Evolutionary conservation across 805 yeast species (phyloP).

Genomic region (Teunomyces aglyptinius): DNA sequence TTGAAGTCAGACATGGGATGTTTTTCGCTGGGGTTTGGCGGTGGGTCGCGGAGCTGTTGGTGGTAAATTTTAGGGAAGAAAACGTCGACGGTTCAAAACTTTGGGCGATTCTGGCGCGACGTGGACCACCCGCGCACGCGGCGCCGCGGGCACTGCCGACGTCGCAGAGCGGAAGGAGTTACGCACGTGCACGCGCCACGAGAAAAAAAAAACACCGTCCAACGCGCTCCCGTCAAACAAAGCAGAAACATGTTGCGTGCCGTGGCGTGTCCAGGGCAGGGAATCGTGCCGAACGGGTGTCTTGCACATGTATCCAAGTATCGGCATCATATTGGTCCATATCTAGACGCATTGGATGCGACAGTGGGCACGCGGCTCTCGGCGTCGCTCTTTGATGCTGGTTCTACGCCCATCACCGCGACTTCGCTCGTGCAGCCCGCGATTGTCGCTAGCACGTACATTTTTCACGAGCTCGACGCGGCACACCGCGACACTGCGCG

Average conservation of each 20-base stretch:
- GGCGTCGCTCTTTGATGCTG: conserved; percentile 15
- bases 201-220: not conserved
- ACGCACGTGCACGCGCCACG: not conserved
- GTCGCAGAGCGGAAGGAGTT: not conserved
- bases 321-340: conserved; percentile 9
- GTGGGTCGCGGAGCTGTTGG: conserved; percentile 4
- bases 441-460: conserved; percentile 41
- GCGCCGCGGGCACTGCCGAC: not conserved
- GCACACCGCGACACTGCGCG: not conserved
- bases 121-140: conserved; percentile 4
- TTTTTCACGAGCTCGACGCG: conserved; percentile 21
- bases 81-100: conserved; percentile 1
- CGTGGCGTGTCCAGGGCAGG: conserved; percentile 38
- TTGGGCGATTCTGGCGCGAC: conserved; percentile 3
- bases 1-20: conserved; percentile 15
- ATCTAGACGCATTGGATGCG: conserved; percentile 19
- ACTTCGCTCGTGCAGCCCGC: conserved; percentile 57
- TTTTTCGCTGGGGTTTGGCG: conserved; percentile 5
- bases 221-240: too few species aligned
- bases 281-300: conserved; percentile 21
- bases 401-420: conserved; percentile 2
- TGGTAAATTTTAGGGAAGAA: conserved; percentile 7
- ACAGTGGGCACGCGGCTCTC: conserved; percentile 23
- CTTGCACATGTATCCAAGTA: conserved; percentile 17
- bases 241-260: conserved; percentile 16